A percentile compares a stretch with the other conserved stretches of the same genome.
Evolutionary conservation across 306 rosid species (phyloP).

Genomic region (Citrullus amarus): DNA sequence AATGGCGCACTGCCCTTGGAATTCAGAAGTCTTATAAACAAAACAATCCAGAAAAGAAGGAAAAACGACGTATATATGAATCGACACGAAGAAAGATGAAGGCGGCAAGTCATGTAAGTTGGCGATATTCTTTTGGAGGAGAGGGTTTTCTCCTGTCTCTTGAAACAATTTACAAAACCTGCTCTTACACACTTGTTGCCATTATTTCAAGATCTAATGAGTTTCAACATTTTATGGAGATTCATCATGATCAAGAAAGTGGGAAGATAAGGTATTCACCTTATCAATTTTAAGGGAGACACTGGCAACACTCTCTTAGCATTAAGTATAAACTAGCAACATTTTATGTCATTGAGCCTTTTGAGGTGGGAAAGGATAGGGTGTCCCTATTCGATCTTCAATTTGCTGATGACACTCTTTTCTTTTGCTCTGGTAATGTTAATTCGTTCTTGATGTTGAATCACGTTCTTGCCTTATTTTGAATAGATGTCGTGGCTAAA

Average conservation of each 20-base stretch:
- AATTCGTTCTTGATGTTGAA: no score
- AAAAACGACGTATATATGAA: slow-evolving; percentile 63
- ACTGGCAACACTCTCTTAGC: not conserved
- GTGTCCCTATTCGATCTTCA: no score
- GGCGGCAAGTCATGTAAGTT: slow-evolving; percentile 29
- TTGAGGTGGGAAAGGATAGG: no score
- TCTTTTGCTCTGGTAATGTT: no score
- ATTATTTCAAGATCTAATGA: not conserved
- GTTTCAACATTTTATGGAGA: not conserved
- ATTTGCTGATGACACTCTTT: no score
- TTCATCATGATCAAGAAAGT: not conserved
- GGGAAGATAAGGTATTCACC: not conserved
- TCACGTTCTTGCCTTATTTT: no score
- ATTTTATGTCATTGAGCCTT: no score
- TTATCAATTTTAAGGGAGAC: not conserved
- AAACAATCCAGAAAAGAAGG: slow-evolving; percentile 53
- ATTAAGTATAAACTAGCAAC: not conserved
- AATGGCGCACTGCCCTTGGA: slow-evolving; percentile 86
- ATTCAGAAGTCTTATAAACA: slow-evolving; percentile 81
- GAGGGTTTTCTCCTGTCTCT: slow-evolving; percentile 29
- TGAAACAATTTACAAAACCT: not conserved
- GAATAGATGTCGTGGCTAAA: no score
- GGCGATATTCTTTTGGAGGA: slow-evolving; percentile 40
- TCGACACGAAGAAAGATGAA: slow-evolving; percentile 46
- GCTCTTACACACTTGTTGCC: not conserved